phyloP scores from a whole-genome alignment of 192 early-diverging fungal species.

The Coemansia sp. region DNA sequence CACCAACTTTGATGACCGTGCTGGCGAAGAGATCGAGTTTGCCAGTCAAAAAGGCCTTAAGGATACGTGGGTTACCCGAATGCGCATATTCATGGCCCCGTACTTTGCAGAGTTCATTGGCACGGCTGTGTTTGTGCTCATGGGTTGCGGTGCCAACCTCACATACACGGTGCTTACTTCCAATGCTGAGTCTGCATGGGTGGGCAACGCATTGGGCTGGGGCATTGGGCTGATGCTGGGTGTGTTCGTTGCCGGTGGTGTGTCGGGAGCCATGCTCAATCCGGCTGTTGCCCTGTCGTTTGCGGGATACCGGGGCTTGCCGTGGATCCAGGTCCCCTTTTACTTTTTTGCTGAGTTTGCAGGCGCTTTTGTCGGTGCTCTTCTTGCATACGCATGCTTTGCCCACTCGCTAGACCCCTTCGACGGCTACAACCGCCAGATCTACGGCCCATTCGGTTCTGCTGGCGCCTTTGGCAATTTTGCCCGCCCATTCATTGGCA shows the following conservation, averaged over 20 bases:
- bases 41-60: slow-evolving; percentile 29
- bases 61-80: slow-evolving; percentile 38
- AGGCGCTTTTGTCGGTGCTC: slow-evolving; percentile 56
- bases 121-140: slow-evolving; percentile 47
- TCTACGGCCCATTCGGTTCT: slow-evolving; percentile 35
- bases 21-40: slow-evolving; percentile 52
- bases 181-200: slow-evolving; percentile 54
- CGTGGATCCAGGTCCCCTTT: slow-evolving; percentile 55
- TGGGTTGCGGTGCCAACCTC: slow-evolving; percentile 48
- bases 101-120: slow-evolving; percentile 56
- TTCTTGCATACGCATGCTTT: slow-evolving; percentile 49
- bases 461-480: slow-evolving; percentile 52
- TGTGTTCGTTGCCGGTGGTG: slow-evolving; percentile 45
- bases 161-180: slow-evolving; percentile 40
- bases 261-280: slow-evolving; percentile 53
- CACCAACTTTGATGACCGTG: slow-evolving; percentile 22
- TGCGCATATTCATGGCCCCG: slow-evolving; percentile 50
- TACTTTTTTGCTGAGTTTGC: slow-evolving; percentile 54
- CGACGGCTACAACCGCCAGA: slow-evolving; percentile 47
- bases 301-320: slow-evolving; percentile 52
- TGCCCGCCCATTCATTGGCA: slow-evolving; percentile 52
- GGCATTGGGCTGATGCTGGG: slow-evolving; percentile 52
- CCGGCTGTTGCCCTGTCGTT: slow-evolving; percentile 54
- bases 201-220: slow-evolving; percentile 54
- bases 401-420: slow-evolving; percentile 49